Percentiles rank a stretch among this genome's conserved stretches.
Evolutionary conservation across 441 rosid species (phyloP).

Genomic region (Gossypium laxum): DNA sequence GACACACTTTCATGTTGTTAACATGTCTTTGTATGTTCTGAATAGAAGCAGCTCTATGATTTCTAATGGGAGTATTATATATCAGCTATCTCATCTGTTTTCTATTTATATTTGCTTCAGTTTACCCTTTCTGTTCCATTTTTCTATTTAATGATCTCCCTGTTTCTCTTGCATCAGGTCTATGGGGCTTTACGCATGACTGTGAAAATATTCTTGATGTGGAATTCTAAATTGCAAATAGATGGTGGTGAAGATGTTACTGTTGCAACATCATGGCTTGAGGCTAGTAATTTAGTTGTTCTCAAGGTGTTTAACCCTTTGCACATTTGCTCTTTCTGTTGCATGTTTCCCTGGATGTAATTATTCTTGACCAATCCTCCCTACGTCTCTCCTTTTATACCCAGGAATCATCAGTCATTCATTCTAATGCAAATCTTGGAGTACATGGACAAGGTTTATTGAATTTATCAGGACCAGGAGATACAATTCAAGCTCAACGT

Average conservation of each 20-base stretch:
- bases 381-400: no score
- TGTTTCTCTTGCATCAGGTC: slow-evolving; percentile 37
- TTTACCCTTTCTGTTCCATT: background rate
- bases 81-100: background rate
- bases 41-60: background rate
- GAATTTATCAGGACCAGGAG: slow-evolving; percentile 93
- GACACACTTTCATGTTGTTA: background rate
- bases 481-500: slow-evolving; percentile 85
- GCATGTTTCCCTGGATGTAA: slow-evolving; percentile 14
- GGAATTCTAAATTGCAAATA: slow-evolving; percentile 86
- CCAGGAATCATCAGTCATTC: slow-evolving; percentile 89
- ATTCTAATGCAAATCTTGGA: slow-evolving; percentile 88
- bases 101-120: background rate
- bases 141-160: background rate
- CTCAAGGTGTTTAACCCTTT: slow-evolving; percentile 63
- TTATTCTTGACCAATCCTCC: no score
- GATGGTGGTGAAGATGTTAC: slow-evolving; percentile 78
- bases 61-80: background rate
- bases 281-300: slow-evolving; percentile 92
- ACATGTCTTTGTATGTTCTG: background rate
- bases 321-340: slow-evolving; percentile 2
- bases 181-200: slow-evolving; percentile 97
- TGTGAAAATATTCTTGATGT: slow-evolving; percentile 96
- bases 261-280: slow-evolving; percentile 81
- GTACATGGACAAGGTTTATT: slow-evolving; percentile 92